phyloP scores from a whole-genome alignment of 2,329 filamentous ascomycete genomes.

The Alternaria gansuensis region DNA sequence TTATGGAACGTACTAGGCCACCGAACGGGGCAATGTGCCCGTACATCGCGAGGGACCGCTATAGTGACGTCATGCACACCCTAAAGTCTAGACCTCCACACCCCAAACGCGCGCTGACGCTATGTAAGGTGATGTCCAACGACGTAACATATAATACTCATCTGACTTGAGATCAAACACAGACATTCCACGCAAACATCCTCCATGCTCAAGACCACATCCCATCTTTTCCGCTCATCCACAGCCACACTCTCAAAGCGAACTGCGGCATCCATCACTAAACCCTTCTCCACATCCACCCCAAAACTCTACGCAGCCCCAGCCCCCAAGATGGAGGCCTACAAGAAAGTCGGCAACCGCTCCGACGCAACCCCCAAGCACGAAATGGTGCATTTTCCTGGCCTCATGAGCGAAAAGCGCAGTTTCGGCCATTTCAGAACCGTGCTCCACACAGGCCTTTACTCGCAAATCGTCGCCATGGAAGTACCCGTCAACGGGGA shows the following conservation, averaged over 20 bases:
- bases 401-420: constrained; percentile 64
- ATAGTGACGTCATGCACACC: constrained; percentile 26
- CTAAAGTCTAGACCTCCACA: constrained; percentile 15
- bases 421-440: constrained; percentile 67
- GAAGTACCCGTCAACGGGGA: constrained; percentile 70
- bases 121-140: constrained; percentile 2
- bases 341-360: constrained; percentile 42
- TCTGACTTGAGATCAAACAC: background rate
- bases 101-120: constrained; percentile 11
- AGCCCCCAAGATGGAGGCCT: constrained; percentile 31
- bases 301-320: background rate
- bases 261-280: background rate
- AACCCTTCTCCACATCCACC: constrained; percentile 5
- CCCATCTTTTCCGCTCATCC: constrained; percentile 24
- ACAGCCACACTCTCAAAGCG: constrained; percentile 6
- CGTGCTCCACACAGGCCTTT: constrained; percentile 70
- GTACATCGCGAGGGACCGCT: constrained; percentile 12
- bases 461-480: constrained; percentile 70
- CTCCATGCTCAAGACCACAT: constrained; percentile 38
- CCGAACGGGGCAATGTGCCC: constrained; percentile 7
- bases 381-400: constrained; percentile 69
- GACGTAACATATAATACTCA: constrained; percentile 7
- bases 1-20: constrained; percentile 1
- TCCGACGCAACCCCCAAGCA: constrained; percentile 43
- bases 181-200: background rate